Percentiles rank a stretch among this genome's conserved stretches.
These are phyloP conservation scores for Ceratobasidium sp. DNA, from an alignment of 1,284 basidiomycete species.

Conservation along the genomic window DNA sequence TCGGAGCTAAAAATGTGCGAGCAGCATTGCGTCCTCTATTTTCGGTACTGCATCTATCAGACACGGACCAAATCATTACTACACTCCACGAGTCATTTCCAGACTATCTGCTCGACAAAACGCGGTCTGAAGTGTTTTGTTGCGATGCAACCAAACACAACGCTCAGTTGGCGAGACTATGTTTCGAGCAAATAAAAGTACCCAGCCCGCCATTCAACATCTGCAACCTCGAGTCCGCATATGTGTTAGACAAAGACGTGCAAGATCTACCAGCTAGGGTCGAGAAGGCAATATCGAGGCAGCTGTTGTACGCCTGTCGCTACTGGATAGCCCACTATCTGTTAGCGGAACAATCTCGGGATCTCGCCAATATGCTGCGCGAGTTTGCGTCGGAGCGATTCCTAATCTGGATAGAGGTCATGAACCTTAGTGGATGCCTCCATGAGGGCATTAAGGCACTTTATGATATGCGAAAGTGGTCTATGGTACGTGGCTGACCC, in stretches of 20 bases:
- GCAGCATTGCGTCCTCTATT: not conserved
- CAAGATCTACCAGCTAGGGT: not conserved
- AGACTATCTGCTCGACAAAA: not conserved
- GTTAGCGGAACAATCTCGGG: not conserved
- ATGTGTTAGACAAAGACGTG: slow-evolving; percentile 1
- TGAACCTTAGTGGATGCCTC: not conserved
- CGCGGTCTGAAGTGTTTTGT: not conserved
- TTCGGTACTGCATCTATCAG: not conserved
- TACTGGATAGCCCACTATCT: not conserved
- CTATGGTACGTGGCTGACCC: not conserved
- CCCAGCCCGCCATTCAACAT: too few relatives aligned
- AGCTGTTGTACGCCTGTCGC: not conserved
- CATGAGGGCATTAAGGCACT: not conserved
- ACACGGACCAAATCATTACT: not conserved
- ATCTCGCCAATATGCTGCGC: not conserved
- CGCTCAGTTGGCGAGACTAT: not conserved
- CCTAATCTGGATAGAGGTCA: slow-evolving; percentile 3
- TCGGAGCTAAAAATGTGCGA: not conserved
- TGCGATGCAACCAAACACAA: not conserved
- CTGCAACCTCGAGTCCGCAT: too few relatives aligned
- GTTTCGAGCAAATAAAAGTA: not conserved
- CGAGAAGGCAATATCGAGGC: not conserved
- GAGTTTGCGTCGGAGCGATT: not conserved
- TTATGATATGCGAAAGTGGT: not conserved
- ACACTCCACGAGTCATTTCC: slow-evolving; percentile 11